phyloP scores from a whole-genome alignment of 2,329 filamentous ascomycete genomes.

The Colletotrichum endophyticum region DNA sequence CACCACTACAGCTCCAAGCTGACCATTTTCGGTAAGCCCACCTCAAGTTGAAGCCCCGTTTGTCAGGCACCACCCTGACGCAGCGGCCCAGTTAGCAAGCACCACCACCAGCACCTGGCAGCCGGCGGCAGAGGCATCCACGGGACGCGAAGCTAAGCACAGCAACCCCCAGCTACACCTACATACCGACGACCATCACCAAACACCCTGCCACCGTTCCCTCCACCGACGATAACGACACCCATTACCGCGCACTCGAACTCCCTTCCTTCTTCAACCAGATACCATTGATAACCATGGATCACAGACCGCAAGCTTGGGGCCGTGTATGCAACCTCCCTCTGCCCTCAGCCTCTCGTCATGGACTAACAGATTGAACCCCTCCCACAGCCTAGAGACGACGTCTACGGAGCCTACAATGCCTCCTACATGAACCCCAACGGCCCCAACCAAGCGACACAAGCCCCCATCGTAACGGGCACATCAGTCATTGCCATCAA shows the following conservation, averaged over 20 bases:
- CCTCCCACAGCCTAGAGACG: constrained; percentile 81
- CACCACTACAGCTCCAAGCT: constrained; percentile 2
- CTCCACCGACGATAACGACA: constrained; percentile 16
- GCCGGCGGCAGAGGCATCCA: constrained; percentile 26
- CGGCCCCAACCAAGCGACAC: constrained; percentile 83
- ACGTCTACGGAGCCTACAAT: constrained; percentile 95
- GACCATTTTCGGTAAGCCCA: constrained; percentile 9
- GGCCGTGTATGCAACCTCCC: constrained; percentile 62
- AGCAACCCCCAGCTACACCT: constrained; percentile 10
- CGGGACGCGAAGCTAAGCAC: constrained; percentile 29
- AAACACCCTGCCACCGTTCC: not conserved
- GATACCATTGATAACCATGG: constrained; percentile 53
- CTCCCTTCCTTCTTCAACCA: not conserved
- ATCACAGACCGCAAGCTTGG: constrained; percentile 76
- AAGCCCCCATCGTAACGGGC: constrained; percentile 92
- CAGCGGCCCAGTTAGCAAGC: not conserved
- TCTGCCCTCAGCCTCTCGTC: constrained; percentile 21
- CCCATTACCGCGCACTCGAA: not conserved
- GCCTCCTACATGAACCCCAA: constrained; percentile 77
- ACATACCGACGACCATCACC: not conserved
- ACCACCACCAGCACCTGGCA: not conserved
- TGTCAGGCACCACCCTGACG: constrained; percentile 16
- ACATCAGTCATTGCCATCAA: constrained; percentile 95
- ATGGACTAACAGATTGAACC: constrained; percentile 20
- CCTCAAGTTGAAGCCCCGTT: constrained; percentile 6